Base-by-base conservation (phyloP, 148 eudicot species). In the Talinum fruticosum region DNA sequence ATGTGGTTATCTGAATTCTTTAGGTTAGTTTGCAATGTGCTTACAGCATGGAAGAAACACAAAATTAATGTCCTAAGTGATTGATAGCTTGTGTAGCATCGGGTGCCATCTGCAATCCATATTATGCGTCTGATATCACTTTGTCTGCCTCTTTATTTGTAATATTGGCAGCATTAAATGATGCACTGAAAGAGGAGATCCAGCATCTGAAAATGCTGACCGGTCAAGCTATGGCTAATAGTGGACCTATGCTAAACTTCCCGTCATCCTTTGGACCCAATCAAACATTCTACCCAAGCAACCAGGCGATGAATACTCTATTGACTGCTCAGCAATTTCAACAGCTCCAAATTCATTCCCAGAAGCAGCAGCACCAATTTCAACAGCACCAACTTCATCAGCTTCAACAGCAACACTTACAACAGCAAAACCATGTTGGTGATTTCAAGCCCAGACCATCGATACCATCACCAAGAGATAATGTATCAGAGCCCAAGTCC, bases 271-370 rank as follows among this genome's bases (percentile, higher is more conserved):
- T 81, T 64, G 95, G 90, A 72, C 83, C 78, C 61, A 88, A 80
- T 75, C 96, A 90, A 81, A 87, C 85, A 26, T 88, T 71, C 70
- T 85, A 86, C 72, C 79, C 87, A 13, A 86, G 81, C 85, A 91
- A 79, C 81, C 90, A 91, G 69, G 78, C 96, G 14, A 87, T 87
- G 94, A 90, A 91, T 74, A 80, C 94, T 33, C 79, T 90, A 75
- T 66, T 92, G 64, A 86, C 99, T 4, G 97, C 99, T 8, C 99
- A 93, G 80, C 99, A 96, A 74, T 87, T 96, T 80, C 97, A 96
- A 78, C 97, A 91, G 76, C 91, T 93, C 36, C 97, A 96, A 78
- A 87, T 96, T 79, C 89, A 91, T 79, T 84, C 97, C 38, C 99
- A 93, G 84, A 92, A 95, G 84, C 98, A 89, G 75, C 93, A 81